Conservation (phyloP, 495 filamentous ascomycete genomes). For the Rhypophila decipiens region DNA sequence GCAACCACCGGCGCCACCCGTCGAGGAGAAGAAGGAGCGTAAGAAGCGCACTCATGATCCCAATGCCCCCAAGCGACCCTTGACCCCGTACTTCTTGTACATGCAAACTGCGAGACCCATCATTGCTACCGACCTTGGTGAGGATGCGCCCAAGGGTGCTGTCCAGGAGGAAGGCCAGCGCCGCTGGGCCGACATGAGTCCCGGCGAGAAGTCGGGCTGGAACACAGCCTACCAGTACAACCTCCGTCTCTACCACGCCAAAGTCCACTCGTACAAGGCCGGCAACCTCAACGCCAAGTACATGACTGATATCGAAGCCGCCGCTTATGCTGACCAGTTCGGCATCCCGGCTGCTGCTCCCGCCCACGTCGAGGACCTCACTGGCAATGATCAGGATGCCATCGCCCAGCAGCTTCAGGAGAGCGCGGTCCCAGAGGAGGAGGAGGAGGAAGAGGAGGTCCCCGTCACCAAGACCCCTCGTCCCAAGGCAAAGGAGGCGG, state of each 20-base stretch:
- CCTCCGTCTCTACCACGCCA: constrained; percentile 64
- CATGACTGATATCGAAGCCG: constrained; percentile 54
- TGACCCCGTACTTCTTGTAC: constrained; percentile 93
- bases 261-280: constrained; percentile 66
- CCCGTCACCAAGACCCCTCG: constrained; percentile 36
- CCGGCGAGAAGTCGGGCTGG: constrained; percentile 68
- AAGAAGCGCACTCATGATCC: constrained; percentile 86
- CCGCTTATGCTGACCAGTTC: constrained; percentile 49
- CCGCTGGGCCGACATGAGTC: constrained; percentile 71
- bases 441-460: constrained; percentile 36
- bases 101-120: constrained; percentile 73
- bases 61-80: constrained; percentile 85
- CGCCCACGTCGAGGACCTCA: constrained; percentile 44
- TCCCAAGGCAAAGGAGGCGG: constrained; percentile 42
- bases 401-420: constrained; percentile 51
- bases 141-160: constrained; percentile 64
- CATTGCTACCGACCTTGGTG: constrained; percentile 70
- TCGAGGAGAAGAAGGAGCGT: constrained; percentile 70
- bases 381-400: constrained; percentile 50
- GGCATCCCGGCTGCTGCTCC: constrained; percentile 38
- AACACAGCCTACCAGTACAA: constrained; percentile 70
- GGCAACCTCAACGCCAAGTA: constrained; percentile 57
- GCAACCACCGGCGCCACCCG: constrained; percentile 31
- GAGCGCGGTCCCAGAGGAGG: constrained; percentile 33
- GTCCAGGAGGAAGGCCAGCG: constrained; percentile 75